Base-by-base conservation (phyloP, 208 protist species). In the Trypanosomatidae sp. region DNA sequence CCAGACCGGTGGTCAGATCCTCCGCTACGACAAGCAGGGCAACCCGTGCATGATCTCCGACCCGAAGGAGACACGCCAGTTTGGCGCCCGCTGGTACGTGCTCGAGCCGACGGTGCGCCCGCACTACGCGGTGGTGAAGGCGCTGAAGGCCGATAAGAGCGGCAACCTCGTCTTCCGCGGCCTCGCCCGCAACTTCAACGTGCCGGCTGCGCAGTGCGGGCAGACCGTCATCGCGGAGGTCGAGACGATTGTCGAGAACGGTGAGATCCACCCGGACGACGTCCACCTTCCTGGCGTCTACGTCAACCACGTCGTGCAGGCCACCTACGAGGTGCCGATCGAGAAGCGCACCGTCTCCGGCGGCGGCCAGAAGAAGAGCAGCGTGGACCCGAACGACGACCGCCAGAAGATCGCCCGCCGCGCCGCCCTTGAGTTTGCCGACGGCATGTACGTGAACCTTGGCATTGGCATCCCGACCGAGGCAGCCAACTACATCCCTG, bases 381-480 rank as follows among this genome's bases (percentile, higher is more conserved):
- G 71, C 69, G 73, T 71, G 58, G 74, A 86, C 65, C 62, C 66
- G 17, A 68, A 76, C 52, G 72, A 82, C 39, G 71, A 88, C 58
- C 97, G 98, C 62, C 89, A 94, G 77, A 76, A 76, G 60, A 99
- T 99, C 65, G 97, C 95, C 22, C 82, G 91, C 44, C 90, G 98
- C 36, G 98, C 98, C 13, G 98, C 97, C 2, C 80, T 98, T 25
- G 98, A 99, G 83, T 96, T 99, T 60, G 46, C 93, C 70, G 94
- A 99, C 72, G 97, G 98, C 56, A 98, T 98, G 94, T 97, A 98
- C 70, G 95, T 97, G 36, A 99, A 99, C 80, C 78, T 99, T 0
- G 98, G 98, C 49, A 99, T 99, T 50, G 98, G 98, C 67, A 98
- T 99, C 66, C 98, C 98, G 41, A 99, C 97, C 10, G 83, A 99